Evolutionary conservation across 768 basidiomycete genomes (phyloP).

Genomic region (Leccinum subgranulosum): DNA sequence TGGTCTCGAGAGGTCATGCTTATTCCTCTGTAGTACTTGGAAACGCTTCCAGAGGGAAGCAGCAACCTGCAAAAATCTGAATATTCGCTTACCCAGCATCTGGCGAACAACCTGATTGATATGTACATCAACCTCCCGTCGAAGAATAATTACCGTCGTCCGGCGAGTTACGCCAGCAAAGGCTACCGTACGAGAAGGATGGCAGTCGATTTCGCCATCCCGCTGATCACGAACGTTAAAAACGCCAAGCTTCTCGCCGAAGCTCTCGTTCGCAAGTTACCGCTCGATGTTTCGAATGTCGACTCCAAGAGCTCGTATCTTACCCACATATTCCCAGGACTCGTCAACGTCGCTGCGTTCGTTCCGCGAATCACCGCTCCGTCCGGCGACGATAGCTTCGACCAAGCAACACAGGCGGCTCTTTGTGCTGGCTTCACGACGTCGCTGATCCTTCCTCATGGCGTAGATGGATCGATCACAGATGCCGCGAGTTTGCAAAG

Average conservation of each 20-base stretch:
- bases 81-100: conserved; percentile 94
- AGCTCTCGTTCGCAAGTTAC: conserved; percentile 85
- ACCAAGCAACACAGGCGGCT: conserved; percentile 72
- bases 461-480: conserved; percentile 56
- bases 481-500: conserved; percentile 67
- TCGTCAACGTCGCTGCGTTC: conserved; percentile 86
- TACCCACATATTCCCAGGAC: conserved; percentile 87
- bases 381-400: conserved; percentile 53
- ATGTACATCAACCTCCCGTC: conserved; percentile 99
- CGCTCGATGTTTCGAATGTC: conserved; percentile 83
- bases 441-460: conserved; percentile 73
- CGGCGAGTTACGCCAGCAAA: conserved; percentile 95
- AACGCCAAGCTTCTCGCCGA: conserved; percentile 96
- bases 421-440: conserved; percentile 90
- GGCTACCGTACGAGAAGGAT: conserved; percentile 96
- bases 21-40: conserved; percentile 64
- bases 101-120: conserved; percentile 96
- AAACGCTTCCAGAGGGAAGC: conserved; percentile 76
- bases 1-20: neutral
- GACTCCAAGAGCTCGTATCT: conserved; percentile 94
- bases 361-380: conserved; percentile 63
- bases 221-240: conserved; percentile 97
- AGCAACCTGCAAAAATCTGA: conserved; percentile 87
- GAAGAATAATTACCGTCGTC: conserved; percentile 95
- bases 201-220: conserved; percentile 98